Evolutionary conservation across 805 yeast species (phyloP).

Genomic region (Candida lessepsii): DNA sequence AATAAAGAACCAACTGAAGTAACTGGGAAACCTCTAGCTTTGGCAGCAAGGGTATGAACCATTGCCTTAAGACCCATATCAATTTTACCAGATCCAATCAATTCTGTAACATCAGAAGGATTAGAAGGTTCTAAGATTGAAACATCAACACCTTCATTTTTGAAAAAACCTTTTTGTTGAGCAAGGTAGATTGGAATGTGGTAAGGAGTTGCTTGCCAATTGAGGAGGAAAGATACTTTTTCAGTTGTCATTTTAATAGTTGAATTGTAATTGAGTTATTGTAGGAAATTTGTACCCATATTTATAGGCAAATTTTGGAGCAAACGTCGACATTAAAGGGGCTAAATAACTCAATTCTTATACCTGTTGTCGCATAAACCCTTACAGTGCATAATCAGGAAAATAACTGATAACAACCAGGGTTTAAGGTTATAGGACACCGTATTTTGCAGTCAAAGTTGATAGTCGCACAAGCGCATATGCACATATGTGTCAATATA

Average conservation of each 20-base stretch:
- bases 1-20: constrained; percentile 54
- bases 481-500: no score
- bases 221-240: constrained; percentile 50
- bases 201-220: constrained; percentile 58
- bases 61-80: constrained; percentile 61
- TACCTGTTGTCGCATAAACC: constrained; percentile 1
- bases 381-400: no score
- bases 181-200: constrained; percentile 54
- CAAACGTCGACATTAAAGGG: neutral
- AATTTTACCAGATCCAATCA: constrained; percentile 55
- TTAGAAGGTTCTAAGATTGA: constrained; percentile 56
- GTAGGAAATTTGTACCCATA: neutral
- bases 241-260: constrained; percentile 23
- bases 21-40: constrained; percentile 57
- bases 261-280: neutral
- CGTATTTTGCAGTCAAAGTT: neutral
- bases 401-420: no score
- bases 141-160: constrained; percentile 49
- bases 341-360: neutral
- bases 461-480: constrained; percentile 1
- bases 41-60: constrained; percentile 60
- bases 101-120: constrained; percentile 57
- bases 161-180: constrained; percentile 48
- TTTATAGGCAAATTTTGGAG: neutral
- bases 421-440: neutral